Evolutionary conservation across 805 yeast genomes (phyloP), one percentile per base, ranked within the genome.

Genomic region (Trichomonascus vanleenenianus): DNA sequence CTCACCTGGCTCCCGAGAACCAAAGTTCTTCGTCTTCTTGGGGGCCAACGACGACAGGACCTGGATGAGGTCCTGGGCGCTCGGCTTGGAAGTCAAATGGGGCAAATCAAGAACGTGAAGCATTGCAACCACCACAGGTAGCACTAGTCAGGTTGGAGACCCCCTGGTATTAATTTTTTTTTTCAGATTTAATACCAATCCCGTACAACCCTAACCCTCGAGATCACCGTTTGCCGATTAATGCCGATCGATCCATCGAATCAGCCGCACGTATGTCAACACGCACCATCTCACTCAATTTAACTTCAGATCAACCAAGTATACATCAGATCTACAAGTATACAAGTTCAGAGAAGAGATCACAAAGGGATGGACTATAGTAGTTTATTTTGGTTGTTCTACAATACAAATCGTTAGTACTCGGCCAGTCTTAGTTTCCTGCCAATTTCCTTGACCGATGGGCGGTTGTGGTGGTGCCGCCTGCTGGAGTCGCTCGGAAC

Each of bases 371-470:
- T 30, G 8, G 11, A 9, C 8, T 9, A 30, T 9, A 30, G 10
- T 14, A 31, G 34, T 31, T 4, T 31, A 12, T 31, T 31, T 31
- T 31, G 5, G 15, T 31, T 10, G 5, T 31, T 31, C 34, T 22
- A 30, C 38, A 40, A 31, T 11, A 12, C 30, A 19, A n/a, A 22
- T 22, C 27, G 30, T 58, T 61, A 81, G 52, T 79, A 80, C 57
- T 81, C 86, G 2, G 83, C 75, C 40, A 81, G 66, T 48, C 85
- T 63, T 50, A 81, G 62, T 61, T 81, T 81, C 57, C 79, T 73
- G 39, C 83, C 85, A 51, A 81, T 78, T 50, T 81, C 84, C 44
- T 78, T 55, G 31, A 73, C 57, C 11, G 30, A 16, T 3, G 74
- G 63, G 27, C 27, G 27, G 50, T 67, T 66, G 12, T 67, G 50